Evolutionary conservation across 495 filamentous ascomycete genomes (phyloP), one percentile per base, ranked within the genome.

Genomic region (Astrothelium subdiscretum): DNA sequence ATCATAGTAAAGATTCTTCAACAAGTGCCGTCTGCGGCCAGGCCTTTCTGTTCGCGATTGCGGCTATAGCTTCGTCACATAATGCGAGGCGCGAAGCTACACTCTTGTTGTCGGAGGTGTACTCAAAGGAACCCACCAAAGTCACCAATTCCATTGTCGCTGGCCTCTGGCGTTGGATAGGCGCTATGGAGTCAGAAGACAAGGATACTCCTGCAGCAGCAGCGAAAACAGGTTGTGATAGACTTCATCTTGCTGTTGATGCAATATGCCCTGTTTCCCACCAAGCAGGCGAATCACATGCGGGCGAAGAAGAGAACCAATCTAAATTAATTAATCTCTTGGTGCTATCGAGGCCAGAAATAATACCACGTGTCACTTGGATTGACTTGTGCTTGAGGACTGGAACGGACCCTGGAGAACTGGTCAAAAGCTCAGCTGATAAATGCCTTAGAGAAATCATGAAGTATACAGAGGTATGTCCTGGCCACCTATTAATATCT

Each of bases 161-260:
- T 58, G 91, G 86, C 11, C 70, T 97, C 18, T 97, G 95, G 94
- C 78, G 79, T 35, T 97, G 94, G 92, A 77, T 87, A 20, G 74
- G 84, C 59, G 77, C 81, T 22, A 70, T 83, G 11, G 84, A 88
- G 52, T 71, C 77, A 1, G 80, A 75, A 0, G 89, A 92, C 31
- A 95, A 89, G 67, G 94, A 97, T 60, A 87, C 81, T 61, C 83
- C 88, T 13, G 85, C 91, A 1, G 71, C 79, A 13, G 77, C 80
- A 43, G 81, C 90, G 22, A 92, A 88, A 65, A 81, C 84, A 0
- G 87, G 80, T 26, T 83, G 71, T 65, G 65, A 78, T 63, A 77
- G 82, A 58, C 73, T 87, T 1, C 78, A 87, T 65, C 70, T 84
- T 13, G 83, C 87, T n/a, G 72, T 95, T 42, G 84, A 81, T 59